A percentile compares a stretch with the other conserved stretches of the same genome.
phyloP scores from a whole-genome alignment of 305 asterid genomes.

The Fraxinus dipetala region DNA sequence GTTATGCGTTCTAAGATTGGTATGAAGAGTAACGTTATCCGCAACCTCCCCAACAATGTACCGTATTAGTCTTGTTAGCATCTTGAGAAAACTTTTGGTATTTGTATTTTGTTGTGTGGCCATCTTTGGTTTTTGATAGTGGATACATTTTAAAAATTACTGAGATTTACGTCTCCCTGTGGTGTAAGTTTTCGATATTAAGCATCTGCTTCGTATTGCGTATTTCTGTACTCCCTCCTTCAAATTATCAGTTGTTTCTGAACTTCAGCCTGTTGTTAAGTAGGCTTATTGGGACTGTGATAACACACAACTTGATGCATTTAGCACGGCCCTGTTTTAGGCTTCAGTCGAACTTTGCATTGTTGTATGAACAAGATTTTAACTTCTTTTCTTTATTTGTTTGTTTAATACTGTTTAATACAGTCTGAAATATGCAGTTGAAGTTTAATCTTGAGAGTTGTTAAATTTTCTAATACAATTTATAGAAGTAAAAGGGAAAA shows the following conservation, averaged over 20 bases:
- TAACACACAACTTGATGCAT: background rate
- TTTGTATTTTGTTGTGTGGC: background rate
- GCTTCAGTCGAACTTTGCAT: background rate
- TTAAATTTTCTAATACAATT: too few relatives aligned
- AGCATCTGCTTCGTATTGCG: background rate
- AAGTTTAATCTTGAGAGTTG: too few relatives aligned
- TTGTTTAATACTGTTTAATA: too few relatives aligned
- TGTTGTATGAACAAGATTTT: too few relatives aligned
- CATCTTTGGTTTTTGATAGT: background rate
- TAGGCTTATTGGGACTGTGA: background rate
- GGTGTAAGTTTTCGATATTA: background rate
- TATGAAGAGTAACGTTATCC: constrained; percentile 88
- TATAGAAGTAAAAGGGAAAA: too few relatives aligned
- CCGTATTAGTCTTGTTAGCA: constrained; percentile 40
- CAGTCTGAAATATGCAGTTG: too few relatives aligned
- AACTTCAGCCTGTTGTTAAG: background rate
- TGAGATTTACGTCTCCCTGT: background rate
- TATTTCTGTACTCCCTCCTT: background rate
- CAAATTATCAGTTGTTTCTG: background rate
- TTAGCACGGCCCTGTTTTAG: background rate
- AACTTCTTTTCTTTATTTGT: too few relatives aligned
- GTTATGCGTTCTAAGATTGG: constrained; percentile 83
- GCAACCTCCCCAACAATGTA: constrained; percentile 83
- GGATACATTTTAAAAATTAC: background rate
- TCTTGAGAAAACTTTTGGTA: background rate